phyloP scores from a whole-genome alignment of 495 filamentous ascomycete genomes.

The Hypomontagnella monticulosa region DNA sequence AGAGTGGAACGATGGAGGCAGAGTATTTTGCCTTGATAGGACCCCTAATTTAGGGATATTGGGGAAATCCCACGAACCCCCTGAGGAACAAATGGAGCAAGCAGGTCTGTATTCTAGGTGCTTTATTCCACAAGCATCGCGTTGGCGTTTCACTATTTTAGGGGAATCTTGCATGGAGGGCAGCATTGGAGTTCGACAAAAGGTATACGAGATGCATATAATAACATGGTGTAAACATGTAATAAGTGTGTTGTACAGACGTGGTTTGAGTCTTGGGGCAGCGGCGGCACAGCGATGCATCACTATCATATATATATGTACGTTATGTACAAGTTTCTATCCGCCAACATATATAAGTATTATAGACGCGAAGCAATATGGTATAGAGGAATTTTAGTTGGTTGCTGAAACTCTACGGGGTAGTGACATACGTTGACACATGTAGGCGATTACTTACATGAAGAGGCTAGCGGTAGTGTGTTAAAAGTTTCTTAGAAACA shows the following conservation, averaged over 20 bases:
- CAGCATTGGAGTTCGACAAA: constrained; percentile 36
- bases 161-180: constrained; percentile 22
- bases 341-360: too few species aligned
- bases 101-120: neutral
- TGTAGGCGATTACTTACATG: too few species aligned
- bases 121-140: constrained; percentile 24
- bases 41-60: neutral
- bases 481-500: too few species aligned
- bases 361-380: too few species aligned
- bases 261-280: neutral
- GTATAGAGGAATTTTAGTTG: too few species aligned
- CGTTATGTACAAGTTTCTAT: neutral
- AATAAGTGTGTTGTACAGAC: constrained; percentile 11
- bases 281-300: constrained; percentile 18
- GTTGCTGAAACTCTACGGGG: too few species aligned
- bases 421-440: too few species aligned
- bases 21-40: constrained; percentile 69
- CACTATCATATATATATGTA: neutral
- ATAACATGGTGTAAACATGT: constrained; percentile 19
- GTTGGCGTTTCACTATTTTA: constrained; percentile 30
- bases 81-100: neutral
- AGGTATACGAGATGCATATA: constrained; percentile 9
- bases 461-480: too few species aligned
- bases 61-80: neutral
- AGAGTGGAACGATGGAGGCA: constrained; percentile 92